Evolutionary conservation across 1,284 basidiomycete species (phyloP), one percentile per base, ranked within the genome.

Genomic region (Neolentinus lepideus): DNA sequence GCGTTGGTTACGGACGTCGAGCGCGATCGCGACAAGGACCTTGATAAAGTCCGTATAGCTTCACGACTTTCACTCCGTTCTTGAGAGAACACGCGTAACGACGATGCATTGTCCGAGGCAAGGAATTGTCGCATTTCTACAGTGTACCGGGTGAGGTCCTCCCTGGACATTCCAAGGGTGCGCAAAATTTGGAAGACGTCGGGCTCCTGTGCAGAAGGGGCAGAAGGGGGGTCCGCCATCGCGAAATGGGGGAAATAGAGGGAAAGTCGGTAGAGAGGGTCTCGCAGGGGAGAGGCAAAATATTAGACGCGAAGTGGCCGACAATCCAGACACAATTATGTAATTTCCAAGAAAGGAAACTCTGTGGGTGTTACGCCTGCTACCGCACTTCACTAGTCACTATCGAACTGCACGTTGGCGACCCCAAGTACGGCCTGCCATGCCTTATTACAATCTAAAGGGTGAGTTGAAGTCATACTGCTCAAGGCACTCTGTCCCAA

Each of bases 361-460:
- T 21, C 43, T 19, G 6, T 46, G 6, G 6, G 24, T 16, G 43
- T 46, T 16, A 46, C 43, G 38, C 16, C 38, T 16, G 4, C 38
- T 43, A 16, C 38, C 16, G 38, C 38, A 43, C 38, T 16, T 43
- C 16, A n/a, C 16, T 35, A n/a, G n/a, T 16, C 16, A 35, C 9
- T 3, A 43, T n/a, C 16, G 19, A 43, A n/a, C 38, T n/a, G 8
- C 9, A 50, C 47, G 47, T 16, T 21, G 16, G 47, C 21, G 24
- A 22, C 47, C 3, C 47, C 11, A 8, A 25, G 12, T 4, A 50
- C 27, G 14, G 24, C 3, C 4, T 26, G 12, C 16, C 3, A 91
- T 91, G 88, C 84, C 86, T 55, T 92, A 94, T 69, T 89, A 94
- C 68, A 96, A 95, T 76, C 81, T 96, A 66, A 96, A 96, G 77